Base-by-base conservation (phyloP, 768 basidiomycete genomes). In the Scleroderma bovista region DNA sequence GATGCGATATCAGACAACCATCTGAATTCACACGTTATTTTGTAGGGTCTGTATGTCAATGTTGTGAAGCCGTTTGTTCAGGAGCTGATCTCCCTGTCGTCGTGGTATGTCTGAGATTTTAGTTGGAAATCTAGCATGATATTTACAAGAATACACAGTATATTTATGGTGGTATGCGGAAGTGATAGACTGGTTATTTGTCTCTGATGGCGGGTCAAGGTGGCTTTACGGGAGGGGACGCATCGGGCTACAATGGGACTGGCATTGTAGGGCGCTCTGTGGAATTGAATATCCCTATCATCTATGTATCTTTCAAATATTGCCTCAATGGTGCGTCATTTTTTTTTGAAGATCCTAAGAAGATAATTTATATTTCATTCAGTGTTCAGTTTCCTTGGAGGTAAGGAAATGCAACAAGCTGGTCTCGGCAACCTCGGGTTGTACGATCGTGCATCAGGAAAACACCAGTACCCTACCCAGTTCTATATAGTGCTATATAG, bases 361-460 rank as follows among this genome's bases (percentile, higher is more conserved):
- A 3, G 8, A 5, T 3, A 29, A 2, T 44, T 53, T 22, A 47
- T 44, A 16, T 2, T 11, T 4, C 0, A 11, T 2, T 24, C 20
- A 66, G 65, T 62, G 1, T 62, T 65, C 45, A 64, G 60, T 26
- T 68, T 68, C 49, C 56, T 63, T 11, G 64, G 55, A 5, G 57
- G 65, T 3, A 56, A 57, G 34, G 64, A 66, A 46, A 52, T 65
- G 1, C 54, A 63, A 16, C 56, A 44, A 5, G 64, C 60, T n/a
- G 57, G 56, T 3, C 44, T 56, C 1, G 61, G 61, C 32, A 75
- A 75, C 50, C 57, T 72, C 7, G 74, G 74, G 16, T 55, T 76
- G 16, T 54, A 55, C 48, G 75, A 75, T 56, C 62, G 66, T 67
- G 32, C n/a, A n/a, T n/a, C n/a, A n/a, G n/a, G n/a, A n/a, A n/a